A percentile compares a stretch with the other conserved stretches of the same genome.
These are phyloP conservation scores for Yarrowia sp. DNA, from an alignment of 805 yeast genomes.

Conservation along the genomic window DNA sequence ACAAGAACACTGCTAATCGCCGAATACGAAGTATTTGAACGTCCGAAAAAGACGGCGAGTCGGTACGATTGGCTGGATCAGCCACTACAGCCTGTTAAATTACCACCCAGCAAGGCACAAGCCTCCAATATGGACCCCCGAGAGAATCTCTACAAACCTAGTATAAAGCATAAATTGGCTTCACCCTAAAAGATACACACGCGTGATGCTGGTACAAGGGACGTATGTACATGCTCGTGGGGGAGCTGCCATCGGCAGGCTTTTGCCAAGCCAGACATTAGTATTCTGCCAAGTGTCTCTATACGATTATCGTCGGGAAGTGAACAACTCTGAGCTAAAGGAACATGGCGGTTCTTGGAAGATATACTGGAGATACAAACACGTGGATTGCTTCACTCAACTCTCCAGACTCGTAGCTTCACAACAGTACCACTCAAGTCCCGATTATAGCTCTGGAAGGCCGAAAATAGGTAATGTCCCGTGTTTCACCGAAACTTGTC, in stretches of 20 bases:
- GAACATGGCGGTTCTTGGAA: not conserved
- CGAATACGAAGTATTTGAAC: not conserved
- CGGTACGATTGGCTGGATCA: not conserved
- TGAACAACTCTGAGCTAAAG: not conserved
- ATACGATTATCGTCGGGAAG: conserved; percentile 7
- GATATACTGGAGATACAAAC: too few species aligned
- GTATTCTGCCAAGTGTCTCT: conserved; percentile 4
- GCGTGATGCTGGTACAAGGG: too few species aligned
- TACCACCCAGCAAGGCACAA: not conserved
- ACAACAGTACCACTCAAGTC: too few species aligned
- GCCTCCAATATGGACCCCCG: not conserved
- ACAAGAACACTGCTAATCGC: not conserved
- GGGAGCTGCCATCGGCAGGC: not conserved
- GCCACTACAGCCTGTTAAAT: not conserved
- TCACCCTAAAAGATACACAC: not conserved
- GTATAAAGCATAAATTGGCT: conserved; percentile 24
- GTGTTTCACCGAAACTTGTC: too few species aligned
- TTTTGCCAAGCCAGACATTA: conserved; percentile 4
- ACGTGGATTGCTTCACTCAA: too few species aligned
- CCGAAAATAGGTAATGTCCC: too few species aligned
- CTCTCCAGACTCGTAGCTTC: too few species aligned
- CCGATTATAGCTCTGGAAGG: too few species aligned
- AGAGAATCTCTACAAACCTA: not conserved
- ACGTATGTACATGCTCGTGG: too few species aligned
- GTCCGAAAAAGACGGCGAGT: not conserved